Evolutionary conservation across 2,329 filamentous ascomycete species (phyloP), one percentile per base, ranked within the genome.

Genomic region (Diaporthe caulivora): DNA sequence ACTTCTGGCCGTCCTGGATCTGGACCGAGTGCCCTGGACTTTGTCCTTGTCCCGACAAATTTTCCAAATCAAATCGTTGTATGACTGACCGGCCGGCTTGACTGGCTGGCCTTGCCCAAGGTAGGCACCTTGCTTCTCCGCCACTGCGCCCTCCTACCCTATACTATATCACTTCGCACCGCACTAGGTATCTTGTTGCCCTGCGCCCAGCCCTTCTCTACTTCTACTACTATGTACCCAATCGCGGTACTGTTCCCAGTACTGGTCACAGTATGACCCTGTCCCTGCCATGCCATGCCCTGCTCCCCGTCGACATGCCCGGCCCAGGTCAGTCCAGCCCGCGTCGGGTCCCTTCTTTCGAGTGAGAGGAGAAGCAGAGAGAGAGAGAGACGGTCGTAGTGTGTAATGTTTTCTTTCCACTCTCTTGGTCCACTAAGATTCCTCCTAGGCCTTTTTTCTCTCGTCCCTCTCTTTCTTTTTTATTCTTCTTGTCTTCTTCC

Each of bases 361-460:
- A 49, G 60, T 49, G 60, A 49, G 60, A 62, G 57, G 15, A 34
- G 29, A 34, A 17, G 34, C 40, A 47, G 58, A 31, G 42, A 34
- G 60, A 21, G 60, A 37, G 29, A 34, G 18, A 49, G 10, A 24
- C 2, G 29, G 13, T 24, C 15, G 34, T 67, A 13, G 62, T 40
- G 37, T 40, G 37, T 67, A 53, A 67, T 67, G 47, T 67, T 67
- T 67, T 67, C 62, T 67, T 51, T 40, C 47, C 62, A 51, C 62
- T 29, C 62, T 64, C 60, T 40, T n/a, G n/a, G 47, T 67, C 62
- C 47, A 67, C 62, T 31, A 53, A 24, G 34, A 53, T 40, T 67
- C 29, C 31, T 40, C 31, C 49, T 11, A 18, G 15, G 31, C 47
- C 47, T 40, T 34, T 3, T 37, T 49, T 26, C n/a, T 24, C 47